Conservation (phyloP, 2,329 filamentous ascomycete genomes). For the Pyrenophora tritici-repentis region DNA sequence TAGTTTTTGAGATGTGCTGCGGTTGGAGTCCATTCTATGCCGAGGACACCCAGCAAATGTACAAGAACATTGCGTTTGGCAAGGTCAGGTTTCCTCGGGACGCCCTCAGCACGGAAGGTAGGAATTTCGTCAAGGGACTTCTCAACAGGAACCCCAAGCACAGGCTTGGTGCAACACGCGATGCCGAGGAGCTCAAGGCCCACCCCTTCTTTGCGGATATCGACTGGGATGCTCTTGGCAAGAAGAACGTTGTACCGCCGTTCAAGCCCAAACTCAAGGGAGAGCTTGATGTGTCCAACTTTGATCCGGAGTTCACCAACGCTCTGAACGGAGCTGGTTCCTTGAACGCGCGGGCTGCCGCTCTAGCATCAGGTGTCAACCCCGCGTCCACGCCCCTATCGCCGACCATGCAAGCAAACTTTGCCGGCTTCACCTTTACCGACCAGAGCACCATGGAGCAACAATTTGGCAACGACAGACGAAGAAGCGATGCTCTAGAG, state of each 20-base stretch:
- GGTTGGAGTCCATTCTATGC: constrained; percentile 99
- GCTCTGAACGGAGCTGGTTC: constrained; percentile 84
- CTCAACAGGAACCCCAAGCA: constrained; percentile 97
- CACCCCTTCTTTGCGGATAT: constrained; percentile 95
- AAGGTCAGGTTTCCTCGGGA: constrained; percentile 97
- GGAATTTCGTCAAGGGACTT: constrained; percentile 97
- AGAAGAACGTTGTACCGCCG: constrained; percentile 91
- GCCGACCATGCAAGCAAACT: constrained; percentile 95
- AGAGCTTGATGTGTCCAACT: constrained; percentile 95
- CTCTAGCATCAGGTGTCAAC: constrained; percentile 78
- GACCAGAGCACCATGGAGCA: constrained; percentile 94
- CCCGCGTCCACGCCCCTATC: constrained; percentile 90
- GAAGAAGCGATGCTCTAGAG: constrained; percentile 45
- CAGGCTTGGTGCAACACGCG: constrained; percentile 84
- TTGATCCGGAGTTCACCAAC: constrained; percentile 97
- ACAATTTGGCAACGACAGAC: constrained; percentile 60
- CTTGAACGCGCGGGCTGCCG: constrained; percentile 87
- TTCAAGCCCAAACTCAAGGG: constrained; percentile 98
- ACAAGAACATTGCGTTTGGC: constrained; percentile 99
- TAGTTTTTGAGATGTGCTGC: constrained; percentile 99
- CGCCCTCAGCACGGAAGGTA: constrained; percentile 88
- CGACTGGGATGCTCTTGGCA: constrained; percentile 84
- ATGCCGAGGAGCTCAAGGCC: constrained; percentile 91
- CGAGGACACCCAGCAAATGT: constrained; percentile 99
- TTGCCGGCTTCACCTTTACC: constrained; percentile 98